Base-by-base conservation (phyloP, 1,284 basidiomycete genomes). In the Ceratobasidium sp. region DNA sequence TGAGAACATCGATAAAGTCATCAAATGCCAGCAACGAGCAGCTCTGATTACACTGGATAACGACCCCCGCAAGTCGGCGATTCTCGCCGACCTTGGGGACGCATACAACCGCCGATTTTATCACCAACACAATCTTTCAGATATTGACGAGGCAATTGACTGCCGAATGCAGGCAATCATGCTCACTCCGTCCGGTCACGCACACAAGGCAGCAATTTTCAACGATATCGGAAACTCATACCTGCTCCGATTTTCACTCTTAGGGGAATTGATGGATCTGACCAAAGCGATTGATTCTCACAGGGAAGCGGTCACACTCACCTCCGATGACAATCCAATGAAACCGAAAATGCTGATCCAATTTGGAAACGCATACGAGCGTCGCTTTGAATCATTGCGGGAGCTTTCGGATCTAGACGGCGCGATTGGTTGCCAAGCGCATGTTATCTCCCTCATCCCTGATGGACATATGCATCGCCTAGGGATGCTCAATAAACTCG, bases 131-230 rank as follows among this genome's bases (percentile, higher is more conserved):
- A n/a, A n/a, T n/a, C n/a, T n/a, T n/a, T n/a, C n/a, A n/a, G n/a
- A 56, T 12, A 40, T 56, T 8, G 25, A 27, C 7, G 25, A 56
- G 35, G 54, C 54, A 20, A 27, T 56, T 40, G 54, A 22, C 35
- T 56, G 29, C n/a, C 34, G 25, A 13, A 27, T 8, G 13, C 54
- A 25, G 34, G 29, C 54, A 3, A 32, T 40, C 2, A 10, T 22
- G 3, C 54, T 32, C n/a, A 56, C 54, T 3, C 54, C 54, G 25
- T 22, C 38, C 54, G 54, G 54, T 7, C 54, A 56, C 20, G 25
- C 34, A 32, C 22, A 56, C 12, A 56, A 20, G 20, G n/a, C n/a
- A n/a, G n/a, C n/a, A n/a, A n/a, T n/a, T 12, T 22, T 10, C 45
- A 49, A 22, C 20, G 22, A 22, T 22, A 10, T 49, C 13, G 45